Evolutionary conservation across 164 flowering plant species (phyloP).

Genomic region (Cinnamomum micranthum): DNA sequence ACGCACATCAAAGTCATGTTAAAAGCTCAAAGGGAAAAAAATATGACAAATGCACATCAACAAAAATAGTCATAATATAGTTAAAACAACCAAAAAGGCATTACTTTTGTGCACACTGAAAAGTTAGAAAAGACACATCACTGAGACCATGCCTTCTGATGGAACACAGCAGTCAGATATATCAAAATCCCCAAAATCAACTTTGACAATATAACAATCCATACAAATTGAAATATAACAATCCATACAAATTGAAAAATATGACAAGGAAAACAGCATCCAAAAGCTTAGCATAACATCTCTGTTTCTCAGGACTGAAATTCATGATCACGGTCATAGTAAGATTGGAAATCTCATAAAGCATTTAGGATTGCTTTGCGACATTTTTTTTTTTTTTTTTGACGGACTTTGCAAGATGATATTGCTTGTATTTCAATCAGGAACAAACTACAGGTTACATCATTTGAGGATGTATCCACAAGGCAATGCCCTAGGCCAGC

Average conservation of each 20-base stretch:
- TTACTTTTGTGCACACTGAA: neutral
- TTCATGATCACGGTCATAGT: neutral
- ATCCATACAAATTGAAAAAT: neutral
- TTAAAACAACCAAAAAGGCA: neutral
- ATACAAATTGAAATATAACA: neutral
- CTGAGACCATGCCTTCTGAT: neutral
- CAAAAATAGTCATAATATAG: no score
- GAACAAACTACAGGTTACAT: neutral
- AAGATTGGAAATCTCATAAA: neutral
- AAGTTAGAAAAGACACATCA: neutral
- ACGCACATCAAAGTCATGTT: neutral
- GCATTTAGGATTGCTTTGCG: neutral
- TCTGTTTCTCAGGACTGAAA: neutral
- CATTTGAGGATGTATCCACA: conserved; percentile 85
- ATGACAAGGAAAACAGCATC: no score
- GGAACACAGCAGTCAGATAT: neutral
- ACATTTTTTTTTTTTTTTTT: no score
- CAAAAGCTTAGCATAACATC: neutral
- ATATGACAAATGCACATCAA: no score
- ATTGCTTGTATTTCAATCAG: neutral
- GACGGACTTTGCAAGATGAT: neutral
- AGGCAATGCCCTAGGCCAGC: conserved; percentile 94
- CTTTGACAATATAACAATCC: neutral
- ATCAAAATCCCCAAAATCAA: neutral
- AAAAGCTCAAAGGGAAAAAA: neutral